phyloP scores from a whole-genome alignment of 108 stramenopile species.

The Nitzschia sp. region DNA sequence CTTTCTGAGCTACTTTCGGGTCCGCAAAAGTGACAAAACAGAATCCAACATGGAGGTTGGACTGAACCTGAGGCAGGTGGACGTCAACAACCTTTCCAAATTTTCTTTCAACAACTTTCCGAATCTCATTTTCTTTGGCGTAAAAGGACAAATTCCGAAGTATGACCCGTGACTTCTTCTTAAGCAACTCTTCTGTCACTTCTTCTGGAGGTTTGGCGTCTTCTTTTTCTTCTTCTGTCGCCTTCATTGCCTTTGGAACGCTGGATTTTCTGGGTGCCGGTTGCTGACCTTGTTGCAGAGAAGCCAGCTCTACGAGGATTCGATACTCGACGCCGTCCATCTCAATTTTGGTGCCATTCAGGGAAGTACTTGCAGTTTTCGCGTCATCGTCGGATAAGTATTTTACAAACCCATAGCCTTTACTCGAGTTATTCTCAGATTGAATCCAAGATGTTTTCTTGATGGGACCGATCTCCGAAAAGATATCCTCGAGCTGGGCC shows the following conservation, averaged over 20 bases:
- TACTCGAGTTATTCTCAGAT: conserved; percentile 25
- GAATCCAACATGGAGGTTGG: conserved; percentile 81
- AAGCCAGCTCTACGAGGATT: conserved; percentile 65
- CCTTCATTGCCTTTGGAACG: not conserved
- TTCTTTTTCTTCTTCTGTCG: conserved; percentile 18
- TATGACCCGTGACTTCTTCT: conserved; percentile 83
- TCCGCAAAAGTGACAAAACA: conserved; percentile 91
- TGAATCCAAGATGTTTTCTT: conserved; percentile 79
- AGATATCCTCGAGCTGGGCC: conserved; percentile 72
- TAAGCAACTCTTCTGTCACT: conserved; percentile 30
- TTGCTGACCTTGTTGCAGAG: conserved; percentile 10
- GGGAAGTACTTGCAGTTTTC: conserved; percentile 43
- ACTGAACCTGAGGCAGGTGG: conserved; percentile 77
- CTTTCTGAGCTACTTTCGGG: conserved; percentile 61
- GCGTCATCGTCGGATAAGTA: conserved; percentile 74
- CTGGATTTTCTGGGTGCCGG: not conserved
- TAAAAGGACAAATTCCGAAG: conserved; percentile 89
- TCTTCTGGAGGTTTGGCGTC: conserved; percentile 3
- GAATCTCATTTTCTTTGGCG: conserved; percentile 76
- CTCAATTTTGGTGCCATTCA: conserved; percentile 50
- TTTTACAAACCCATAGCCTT: conserved; percentile 78
- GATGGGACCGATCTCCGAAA: conserved; percentile 85
- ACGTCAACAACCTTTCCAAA: conserved; percentile 78
- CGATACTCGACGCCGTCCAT: conserved; percentile 55
- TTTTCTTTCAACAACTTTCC: conserved; percentile 50